A percentile compares a stretch with the other conserved stretches of the same genome.
These are phyloP conservation scores for Saccharomycopsis babjevae DNA, from an alignment of 805 yeast species.

Conservation along the genomic window DNA sequence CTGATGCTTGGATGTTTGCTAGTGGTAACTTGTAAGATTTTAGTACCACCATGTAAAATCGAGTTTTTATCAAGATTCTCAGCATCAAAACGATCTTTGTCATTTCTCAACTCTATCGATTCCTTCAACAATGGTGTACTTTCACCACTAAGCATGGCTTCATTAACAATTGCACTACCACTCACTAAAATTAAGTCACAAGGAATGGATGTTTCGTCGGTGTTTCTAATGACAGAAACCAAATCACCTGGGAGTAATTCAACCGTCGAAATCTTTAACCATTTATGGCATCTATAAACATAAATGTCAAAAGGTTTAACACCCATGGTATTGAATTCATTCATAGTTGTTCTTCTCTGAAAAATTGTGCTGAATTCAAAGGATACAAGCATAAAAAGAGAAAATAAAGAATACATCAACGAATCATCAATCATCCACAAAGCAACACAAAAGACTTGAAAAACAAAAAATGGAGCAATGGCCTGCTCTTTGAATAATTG, in stretches of 20 bases:
- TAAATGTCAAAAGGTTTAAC: constrained; percentile 79
- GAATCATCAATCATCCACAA: constrained; percentile 94
- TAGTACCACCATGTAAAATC: constrained; percentile 89
- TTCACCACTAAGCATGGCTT: constrained; percentile 98
- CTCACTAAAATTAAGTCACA: constrained; percentile 81
- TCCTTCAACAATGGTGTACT: constrained; percentile 95
- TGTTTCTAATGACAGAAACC: constrained; percentile 79
- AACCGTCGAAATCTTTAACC: constrained; percentile 63
- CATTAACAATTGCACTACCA: constrained; percentile 93
- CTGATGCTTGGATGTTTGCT: constrained; percentile 27
- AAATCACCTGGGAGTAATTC: constrained; percentile 85
- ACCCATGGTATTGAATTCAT: constrained; percentile 95
- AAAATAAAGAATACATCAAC: constrained; percentile 91
- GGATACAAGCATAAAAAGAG: constrained; percentile 81
- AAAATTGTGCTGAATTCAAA: constrained; percentile 92
- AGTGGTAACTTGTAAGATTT: constrained; percentile 80
- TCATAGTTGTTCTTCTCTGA: constrained; percentile 90
- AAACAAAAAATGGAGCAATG: constrained; percentile 94
- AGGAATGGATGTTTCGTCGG: constrained; percentile 85
- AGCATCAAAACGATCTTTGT: constrained; percentile 52
- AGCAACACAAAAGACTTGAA: constrained; percentile 91
- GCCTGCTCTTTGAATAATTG: constrained; percentile 96
- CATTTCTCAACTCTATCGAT: constrained; percentile 75
- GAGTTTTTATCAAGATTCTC: constrained; percentile 87
- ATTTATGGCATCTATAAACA: constrained; percentile 57